Base-by-base conservation (phyloP, 2,329 filamentous ascomycete genomes). In the Cryphonectria radicalis region DNA sequence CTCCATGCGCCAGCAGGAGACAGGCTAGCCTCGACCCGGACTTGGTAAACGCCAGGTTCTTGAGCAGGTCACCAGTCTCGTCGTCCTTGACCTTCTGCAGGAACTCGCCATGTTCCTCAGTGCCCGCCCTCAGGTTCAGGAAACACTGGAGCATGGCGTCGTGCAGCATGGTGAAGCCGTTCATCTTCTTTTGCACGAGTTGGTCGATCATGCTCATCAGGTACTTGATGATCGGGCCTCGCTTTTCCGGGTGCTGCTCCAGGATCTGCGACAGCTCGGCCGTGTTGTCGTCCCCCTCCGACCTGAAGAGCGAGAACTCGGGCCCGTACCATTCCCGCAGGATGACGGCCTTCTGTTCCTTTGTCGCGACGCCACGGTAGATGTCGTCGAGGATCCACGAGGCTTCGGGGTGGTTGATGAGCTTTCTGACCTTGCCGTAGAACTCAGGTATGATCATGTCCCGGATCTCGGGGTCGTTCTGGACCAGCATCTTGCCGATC, bases 101-200 rank as follows among this genome's bases (percentile, higher is more conserved):
- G 78, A 97, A 98, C 76, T 97, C 94, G 43, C 86, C 92, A 59
- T 93, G 91, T 80, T 98, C 95, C 71, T 93, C 90, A 62, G 91
- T 93, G 4, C 92, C 94, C 5, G 89, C 85, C 74, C 92, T 91
- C 63, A 91, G 90, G 77, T 92, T 95, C 68, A 94, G 84, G 82
- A 95, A 98, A 82, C 98, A 99, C 80, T 99, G 95, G 72, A 98
- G 86, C 95, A 99, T 97, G 66, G 96, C 96, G 78, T 98, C 96
- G 81, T 99, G 97, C 28, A 99, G 89, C 88, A 99, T 97, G 2
- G 95, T 98, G 82, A 99, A 98, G 13, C 94, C 95, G 0, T 94
- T 97, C 83, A 96, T 91, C 83, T 96, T 96, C 88, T 99, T 99
- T 82, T 99, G 95, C 64, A 98, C 88, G 59, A 99, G 88, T 73